Evolutionary conservation across 2,329 filamentous ascomycete species (phyloP).

Genomic region (Arthrinium phaeospermum): DNA sequence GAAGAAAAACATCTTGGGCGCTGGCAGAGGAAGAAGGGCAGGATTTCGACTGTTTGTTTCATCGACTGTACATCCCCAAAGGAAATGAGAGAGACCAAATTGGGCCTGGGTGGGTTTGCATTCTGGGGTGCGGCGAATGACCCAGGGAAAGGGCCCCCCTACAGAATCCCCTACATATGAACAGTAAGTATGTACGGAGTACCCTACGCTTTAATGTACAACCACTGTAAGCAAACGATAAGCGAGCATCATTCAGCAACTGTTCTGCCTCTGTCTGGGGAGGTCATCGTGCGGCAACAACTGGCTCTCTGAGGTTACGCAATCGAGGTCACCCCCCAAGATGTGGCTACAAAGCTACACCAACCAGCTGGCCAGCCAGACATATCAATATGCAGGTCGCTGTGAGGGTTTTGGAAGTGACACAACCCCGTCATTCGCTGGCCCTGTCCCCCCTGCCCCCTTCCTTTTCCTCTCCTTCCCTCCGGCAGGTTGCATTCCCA

Average conservation of each 20-base stretch:
- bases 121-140: constrained; percentile 9
- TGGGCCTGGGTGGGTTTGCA: constrained; percentile 2
- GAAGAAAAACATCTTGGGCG: background rate
- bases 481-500: background rate
- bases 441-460: background rate
- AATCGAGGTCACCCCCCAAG: background rate
- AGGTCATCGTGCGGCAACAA: constrained; percentile 3
- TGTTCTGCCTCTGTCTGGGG: constrained; percentile 4
- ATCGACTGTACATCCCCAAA: background rate
- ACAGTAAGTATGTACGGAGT: no score
- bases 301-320: background rate
- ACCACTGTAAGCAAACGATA: background rate
- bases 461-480: background rate
- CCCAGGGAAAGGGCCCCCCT: background rate
- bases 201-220: background rate
- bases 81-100: constrained; percentile 13
- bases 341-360: background rate
- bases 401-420: background rate
- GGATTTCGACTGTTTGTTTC: constrained; percentile 3
- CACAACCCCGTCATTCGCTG: background rate
- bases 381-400: background rate
- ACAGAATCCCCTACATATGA: background rate
- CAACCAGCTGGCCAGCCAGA: background rate
- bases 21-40: background rate
- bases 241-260: background rate